Conservation (phyloP, 371 early-diverging fungal genomes). For the Saksenaea oblongispora region DNA sequence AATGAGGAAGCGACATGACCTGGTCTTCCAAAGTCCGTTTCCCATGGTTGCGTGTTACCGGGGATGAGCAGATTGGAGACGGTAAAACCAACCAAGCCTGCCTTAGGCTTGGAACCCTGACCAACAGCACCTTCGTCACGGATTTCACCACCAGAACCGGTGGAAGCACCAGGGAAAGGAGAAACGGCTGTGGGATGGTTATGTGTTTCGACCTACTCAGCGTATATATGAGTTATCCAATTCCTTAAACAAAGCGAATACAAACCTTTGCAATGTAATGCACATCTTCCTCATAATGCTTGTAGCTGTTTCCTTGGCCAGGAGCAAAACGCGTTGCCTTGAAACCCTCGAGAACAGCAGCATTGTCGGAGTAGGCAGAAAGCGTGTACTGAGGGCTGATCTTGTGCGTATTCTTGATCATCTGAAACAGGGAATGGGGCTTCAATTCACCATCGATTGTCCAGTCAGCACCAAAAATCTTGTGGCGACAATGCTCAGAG, state of each 20-base stretch:
- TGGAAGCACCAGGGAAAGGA: slow-evolving; percentile 95
- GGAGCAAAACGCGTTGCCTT: slow-evolving; percentile 73
- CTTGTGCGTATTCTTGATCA: slow-evolving; percentile 94
- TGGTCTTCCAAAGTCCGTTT: slow-evolving; percentile 84
- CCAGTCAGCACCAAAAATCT: slow-evolving; percentile 97
- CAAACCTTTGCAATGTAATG: slow-evolving; percentile 85
- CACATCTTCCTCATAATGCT: slow-evolving; percentile 63
- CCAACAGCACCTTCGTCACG: slow-evolving; percentile 98
- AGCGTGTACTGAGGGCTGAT: slow-evolving; percentile 76
- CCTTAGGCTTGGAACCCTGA: slow-evolving; percentile 91
- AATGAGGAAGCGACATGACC: slow-evolving; percentile 87
- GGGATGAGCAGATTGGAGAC: slow-evolving; percentile 93
- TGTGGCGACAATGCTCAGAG: slow-evolving; percentile 98
- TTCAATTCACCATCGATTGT: slow-evolving; percentile 84
- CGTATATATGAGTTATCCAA: neutral
- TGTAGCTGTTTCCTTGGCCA: slow-evolving; percentile 43
- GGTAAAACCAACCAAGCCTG: slow-evolving; percentile 92
- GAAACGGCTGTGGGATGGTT: slow-evolving; percentile 98
- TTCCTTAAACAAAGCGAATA: neutral
- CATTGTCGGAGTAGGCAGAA: slow-evolving; percentile 97
- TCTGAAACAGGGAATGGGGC: slow-evolving; percentile 85
- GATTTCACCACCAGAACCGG: slow-evolving; percentile 96
- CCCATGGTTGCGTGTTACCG: slow-evolving; percentile 91
- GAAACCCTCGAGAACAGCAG: slow-evolving; percentile 90
- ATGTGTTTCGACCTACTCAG: slow-evolving; percentile 89